Evolutionary conservation across 306 rosid species (phyloP).

Genomic region (Pyrus bretschneideri): DNA sequence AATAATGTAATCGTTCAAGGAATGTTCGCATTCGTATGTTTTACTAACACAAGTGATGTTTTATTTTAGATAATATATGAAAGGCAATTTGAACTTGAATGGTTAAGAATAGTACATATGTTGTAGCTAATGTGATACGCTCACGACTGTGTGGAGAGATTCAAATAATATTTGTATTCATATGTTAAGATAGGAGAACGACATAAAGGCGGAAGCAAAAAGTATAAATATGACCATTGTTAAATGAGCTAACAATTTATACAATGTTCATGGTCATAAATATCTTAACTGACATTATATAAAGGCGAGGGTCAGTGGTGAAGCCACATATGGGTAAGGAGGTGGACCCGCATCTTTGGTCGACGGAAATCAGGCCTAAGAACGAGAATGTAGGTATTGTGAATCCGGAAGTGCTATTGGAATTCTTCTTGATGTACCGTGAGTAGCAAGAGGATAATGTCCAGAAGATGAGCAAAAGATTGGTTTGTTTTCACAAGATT

Average conservation of each 20-base stretch:
- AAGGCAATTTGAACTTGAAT: neutral
- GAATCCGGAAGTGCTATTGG: constrained; percentile 71
- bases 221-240: neutral
- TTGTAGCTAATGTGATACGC: neutral
- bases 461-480: constrained; percentile 56
- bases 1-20: no score
- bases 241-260: neutral
- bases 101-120: neutral
- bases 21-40: neutral
- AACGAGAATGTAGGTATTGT: constrained; percentile 38
- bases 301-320: no score
- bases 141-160: neutral
- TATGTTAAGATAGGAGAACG: neutral
- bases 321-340: no score
- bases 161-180: neutral
- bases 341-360: no score
- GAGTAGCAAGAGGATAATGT: constrained; percentile 71
- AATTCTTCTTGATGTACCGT: constrained; percentile 75
- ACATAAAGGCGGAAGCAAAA: neutral
- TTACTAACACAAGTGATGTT: no score
- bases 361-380: no score
- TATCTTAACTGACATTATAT: no score
- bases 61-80: neutral
- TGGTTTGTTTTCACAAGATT: constrained; percentile 38
- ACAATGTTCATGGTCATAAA: neutral